phyloP scores from a whole-genome alignment of 345 rosid genomes.

The Pistacia integerrima region DNA sequence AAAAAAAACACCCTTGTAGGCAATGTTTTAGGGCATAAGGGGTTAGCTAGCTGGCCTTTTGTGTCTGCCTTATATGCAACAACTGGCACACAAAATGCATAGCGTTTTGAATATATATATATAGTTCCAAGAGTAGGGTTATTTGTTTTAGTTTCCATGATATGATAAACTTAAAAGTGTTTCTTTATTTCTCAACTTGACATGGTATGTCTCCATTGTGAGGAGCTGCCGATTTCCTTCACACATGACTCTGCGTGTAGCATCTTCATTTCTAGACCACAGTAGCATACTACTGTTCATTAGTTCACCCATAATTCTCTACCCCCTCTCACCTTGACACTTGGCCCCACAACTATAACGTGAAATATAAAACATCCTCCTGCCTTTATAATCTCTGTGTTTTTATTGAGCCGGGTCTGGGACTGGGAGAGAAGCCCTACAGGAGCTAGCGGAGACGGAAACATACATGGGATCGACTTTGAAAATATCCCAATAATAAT shows the following conservation, averaged over 20 bases:
- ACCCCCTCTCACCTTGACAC: conserved; percentile 29
- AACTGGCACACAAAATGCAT: conserved; percentile 24
- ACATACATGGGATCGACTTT: too few species aligned
- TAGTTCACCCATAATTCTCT: conserved; percentile 34
- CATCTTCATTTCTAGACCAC: conserved; percentile 8
- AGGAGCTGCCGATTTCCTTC: conserved; percentile 19
- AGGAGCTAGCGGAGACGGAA: too few species aligned
- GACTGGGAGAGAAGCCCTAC: too few species aligned
- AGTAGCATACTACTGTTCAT: conserved; percentile 8
- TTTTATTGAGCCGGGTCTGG: neutral
- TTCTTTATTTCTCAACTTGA: conserved; percentile 34
- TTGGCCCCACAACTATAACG: conserved; percentile 29
- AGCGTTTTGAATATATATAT: neutral
- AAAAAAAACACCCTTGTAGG: neutral
- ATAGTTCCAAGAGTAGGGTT: conserved; percentile 1
- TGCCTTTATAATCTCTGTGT: neutral
- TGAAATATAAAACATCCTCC: neutral
- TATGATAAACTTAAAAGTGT: conserved; percentile 14
- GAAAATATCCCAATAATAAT: too few species aligned
- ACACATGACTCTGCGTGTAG: conserved; percentile 17
- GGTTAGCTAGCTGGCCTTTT: conserved; percentile 9
- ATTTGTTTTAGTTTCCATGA: neutral
- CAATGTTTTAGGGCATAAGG: conserved; percentile 19
- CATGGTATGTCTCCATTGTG: conserved; percentile 37
- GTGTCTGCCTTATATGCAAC: conserved; percentile 28